Base-by-base conservation (phyloP, 164 flowering plant species). In the Nelumbo lutea region DNA sequence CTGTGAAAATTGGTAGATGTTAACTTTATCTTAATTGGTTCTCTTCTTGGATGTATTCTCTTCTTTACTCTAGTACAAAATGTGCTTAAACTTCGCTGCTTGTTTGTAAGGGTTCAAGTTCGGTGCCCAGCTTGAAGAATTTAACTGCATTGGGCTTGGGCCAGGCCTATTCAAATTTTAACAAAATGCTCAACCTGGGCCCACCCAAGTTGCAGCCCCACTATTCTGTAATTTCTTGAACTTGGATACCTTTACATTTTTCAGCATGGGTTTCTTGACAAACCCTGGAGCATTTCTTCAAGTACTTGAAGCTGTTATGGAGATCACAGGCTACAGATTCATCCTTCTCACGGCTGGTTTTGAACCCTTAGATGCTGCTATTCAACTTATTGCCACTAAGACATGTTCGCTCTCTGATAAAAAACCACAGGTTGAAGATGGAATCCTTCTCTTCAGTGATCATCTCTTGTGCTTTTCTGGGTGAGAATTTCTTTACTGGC, bases 261-360 rank as follows among this genome's bases (percentile, higher is more conserved):
- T 79, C 95, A 95, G 97, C 84, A 89, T 95, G 97, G 98, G 98
- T 42, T 89, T 88, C 67, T 42, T 92, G 72, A 82, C 68, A 70
- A 86, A 88, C 50, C 87, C 96, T 52, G 79, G n/a, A 60, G 88
- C 86, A 72, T 92, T 92, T 79, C 88, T 92, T 72, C 80, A 41
- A 10, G 86, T 87, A 64, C 84, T 95, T 62, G 79, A 82, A 72
- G 75, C 73, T 68, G 93, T 80, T 71, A 5, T 84, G 42, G 78
- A 78, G 51, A 79, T 65, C 44, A 80, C 91, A 75, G 66, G 52
- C 65, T 78, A 83, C 76, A 82, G 88, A 72, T 84, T 89, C 76
- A 76, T 95, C 62, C 87, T 95, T 75, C 83, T 92, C 68, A 72
- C 98, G 2, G 87, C 89, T 77, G 92, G 92, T 39, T 89, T 84